These are phyloP conservation scores for Xanthoparmelia taractica DNA, from an alignment of 495 filamentous ascomycete genomes.

Conservation along the genomic window DNA sequence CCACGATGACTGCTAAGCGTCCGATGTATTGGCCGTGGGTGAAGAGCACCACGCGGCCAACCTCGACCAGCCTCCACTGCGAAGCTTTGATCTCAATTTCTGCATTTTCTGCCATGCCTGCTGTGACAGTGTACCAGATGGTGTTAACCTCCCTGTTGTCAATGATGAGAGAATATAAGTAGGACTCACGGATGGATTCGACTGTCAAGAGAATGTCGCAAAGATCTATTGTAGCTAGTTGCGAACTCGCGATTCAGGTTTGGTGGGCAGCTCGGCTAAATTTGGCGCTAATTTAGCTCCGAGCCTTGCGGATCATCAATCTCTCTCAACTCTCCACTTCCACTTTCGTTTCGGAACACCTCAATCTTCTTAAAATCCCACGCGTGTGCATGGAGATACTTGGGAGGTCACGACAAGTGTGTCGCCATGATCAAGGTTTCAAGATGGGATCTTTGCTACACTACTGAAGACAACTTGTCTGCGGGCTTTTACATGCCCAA, in stretches of 20 bases:
- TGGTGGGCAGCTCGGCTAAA: slow-evolving; percentile 14
- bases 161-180: background rate
- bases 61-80: slow-evolving; percentile 87
- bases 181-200: slow-evolving; percentile 9
- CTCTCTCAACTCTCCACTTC: background rate
- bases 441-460: background rate
- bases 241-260: background rate
- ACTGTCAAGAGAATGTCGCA: background rate
- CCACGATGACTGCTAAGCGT: slow-evolving; percentile 86
- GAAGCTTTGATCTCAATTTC: slow-evolving; percentile 67
- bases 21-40: slow-evolving; percentile 67
- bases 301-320: background rate
- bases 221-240: background rate
- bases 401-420: background rate
- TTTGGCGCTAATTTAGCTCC: slow-evolving; percentile 13
- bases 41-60: slow-evolving; percentile 90
- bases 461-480: background rate
- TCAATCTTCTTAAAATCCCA: background rate
- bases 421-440: background rate
- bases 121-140: slow-evolving; percentile 26
- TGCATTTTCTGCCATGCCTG: slow-evolving; percentile 57
- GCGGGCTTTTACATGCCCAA: background rate
- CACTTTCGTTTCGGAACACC: background rate
- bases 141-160: slow-evolving; percentile 24
- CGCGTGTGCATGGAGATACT: background rate